A percentile compares a stretch with the other conserved stretches of the same genome.
Conservation (phyloP, 306 rosid species). For the Benincasa hispida region DNA sequence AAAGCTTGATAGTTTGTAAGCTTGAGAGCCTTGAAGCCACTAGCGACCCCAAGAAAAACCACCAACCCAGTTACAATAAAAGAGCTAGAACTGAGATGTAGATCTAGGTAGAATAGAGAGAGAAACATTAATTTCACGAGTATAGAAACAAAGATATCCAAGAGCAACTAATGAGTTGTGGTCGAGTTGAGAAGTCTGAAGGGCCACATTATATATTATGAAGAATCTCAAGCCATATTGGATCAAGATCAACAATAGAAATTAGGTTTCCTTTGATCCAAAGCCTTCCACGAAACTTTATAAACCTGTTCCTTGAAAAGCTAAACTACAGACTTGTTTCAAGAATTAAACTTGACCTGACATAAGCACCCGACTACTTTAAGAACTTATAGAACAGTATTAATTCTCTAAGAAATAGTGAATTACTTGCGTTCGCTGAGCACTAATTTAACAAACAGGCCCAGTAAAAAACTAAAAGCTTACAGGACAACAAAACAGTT, state of each 20-base stretch:
- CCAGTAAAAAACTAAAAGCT: neutral
- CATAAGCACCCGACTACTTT: neutral
- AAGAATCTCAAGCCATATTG: neutral
- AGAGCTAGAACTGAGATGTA: neutral
- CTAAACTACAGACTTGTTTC: neutral
- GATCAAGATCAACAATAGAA: neutral
- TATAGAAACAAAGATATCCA: neutral
- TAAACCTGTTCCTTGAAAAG: neutral
- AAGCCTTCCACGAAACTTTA: neutral
- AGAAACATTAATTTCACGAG: neutral
- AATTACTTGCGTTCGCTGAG: neutral
- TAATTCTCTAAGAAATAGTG: neutral
- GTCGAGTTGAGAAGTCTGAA: neutral
- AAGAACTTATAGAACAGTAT: neutral
- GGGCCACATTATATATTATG: neutral
- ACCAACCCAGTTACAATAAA: neutral
- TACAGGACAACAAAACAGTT: neutral
- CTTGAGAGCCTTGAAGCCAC: constrained; percentile 96
- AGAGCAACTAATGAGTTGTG: neutral
- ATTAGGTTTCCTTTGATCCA: neutral
- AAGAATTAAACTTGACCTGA: neutral
- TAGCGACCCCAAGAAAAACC: constrained; percentile 3
- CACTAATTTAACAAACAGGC: neutral
- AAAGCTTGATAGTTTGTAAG: constrained; percentile 75
- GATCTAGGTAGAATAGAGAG: neutral